These are phyloP conservation scores for Hortiboletus flavorubellus DNA, from an alignment of 768 basidiomycete genomes.

Conservation along the genomic window DNA sequence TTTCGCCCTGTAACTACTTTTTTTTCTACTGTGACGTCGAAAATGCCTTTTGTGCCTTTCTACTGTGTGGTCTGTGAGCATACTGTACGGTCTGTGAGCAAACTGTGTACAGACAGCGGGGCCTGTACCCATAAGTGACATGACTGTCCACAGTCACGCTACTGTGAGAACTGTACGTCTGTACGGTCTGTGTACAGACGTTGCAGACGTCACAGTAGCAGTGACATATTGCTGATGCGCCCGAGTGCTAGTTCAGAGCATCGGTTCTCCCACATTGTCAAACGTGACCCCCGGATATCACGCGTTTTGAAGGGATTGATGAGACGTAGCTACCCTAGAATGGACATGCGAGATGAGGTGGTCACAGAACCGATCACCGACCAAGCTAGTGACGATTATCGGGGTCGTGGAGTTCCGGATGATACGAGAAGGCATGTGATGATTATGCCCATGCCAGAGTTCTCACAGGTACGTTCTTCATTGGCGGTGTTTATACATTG, in stretches of 20 bases:
- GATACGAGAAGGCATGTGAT: background rate
- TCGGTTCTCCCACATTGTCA: background rate
- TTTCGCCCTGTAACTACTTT: too few species aligned
- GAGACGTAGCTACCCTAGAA: background rate
- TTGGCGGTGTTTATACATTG: background rate
- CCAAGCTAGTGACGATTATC: background rate
- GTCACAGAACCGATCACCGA: background rate
- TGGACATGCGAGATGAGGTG: background rate
- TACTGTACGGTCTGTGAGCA: too few species aligned
- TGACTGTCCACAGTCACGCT: too few species aligned
- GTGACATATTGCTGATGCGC: too few species aligned
- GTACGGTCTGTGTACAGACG: too few species aligned
- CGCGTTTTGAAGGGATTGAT: background rate
- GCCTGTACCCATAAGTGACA: too few species aligned
- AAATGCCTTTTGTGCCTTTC: too few species aligned
- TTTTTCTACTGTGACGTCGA: too few species aligned
- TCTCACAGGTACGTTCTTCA: background rate
- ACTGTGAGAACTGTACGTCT: too few species aligned
- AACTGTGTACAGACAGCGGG: too few species aligned
- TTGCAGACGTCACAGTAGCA: too few species aligned
- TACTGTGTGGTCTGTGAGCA: too few species aligned
- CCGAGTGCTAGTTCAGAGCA: background rate
- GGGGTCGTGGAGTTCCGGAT: background rate
- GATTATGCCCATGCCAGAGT: background rate
- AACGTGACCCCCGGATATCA: slow-evolving; percentile 8